Evolutionary conservation across 139 green algal genomes (phyloP).

Genomic region (Spirogloea muscicola): DNA sequence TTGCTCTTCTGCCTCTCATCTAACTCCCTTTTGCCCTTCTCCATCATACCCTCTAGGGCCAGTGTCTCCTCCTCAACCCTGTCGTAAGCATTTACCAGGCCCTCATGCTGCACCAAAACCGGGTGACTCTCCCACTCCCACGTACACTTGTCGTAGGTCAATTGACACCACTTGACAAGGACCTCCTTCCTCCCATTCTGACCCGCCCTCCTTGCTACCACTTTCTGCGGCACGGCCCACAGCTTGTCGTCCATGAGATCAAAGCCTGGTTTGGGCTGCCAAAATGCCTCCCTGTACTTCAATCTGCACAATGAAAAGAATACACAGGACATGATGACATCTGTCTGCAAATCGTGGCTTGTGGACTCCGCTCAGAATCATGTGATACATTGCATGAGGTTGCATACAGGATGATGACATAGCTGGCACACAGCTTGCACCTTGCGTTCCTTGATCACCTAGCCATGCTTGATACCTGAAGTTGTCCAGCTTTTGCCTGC

Average conservation of each 20-base stretch:
- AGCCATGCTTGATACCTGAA: too few relatives aligned
- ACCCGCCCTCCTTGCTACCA: slow-evolving; percentile 3
- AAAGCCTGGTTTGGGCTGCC: too few relatives aligned
- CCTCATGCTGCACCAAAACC: not conserved
- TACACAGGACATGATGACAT: too few relatives aligned
- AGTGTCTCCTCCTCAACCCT: slow-evolving; percentile 3
- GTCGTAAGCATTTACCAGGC: slow-evolving; percentile 26
- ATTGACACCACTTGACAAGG: slow-evolving; percentile 34
- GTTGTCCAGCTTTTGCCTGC: slow-evolving; percentile 44
- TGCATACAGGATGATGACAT: too few relatives aligned
- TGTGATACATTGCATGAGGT: too few relatives aligned
- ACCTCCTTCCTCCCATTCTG: slow-evolving; percentile 14
- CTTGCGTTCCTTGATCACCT: too few relatives aligned
- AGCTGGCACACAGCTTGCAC: too few relatives aligned
- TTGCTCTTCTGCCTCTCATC: not conserved
- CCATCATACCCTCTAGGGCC: slow-evolving; percentile 1
- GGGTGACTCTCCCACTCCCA: slow-evolving; percentile 41
- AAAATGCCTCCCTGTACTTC: too few relatives aligned
- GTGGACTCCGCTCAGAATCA: too few relatives aligned
- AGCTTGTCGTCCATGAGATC: too few relatives aligned
- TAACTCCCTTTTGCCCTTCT: not conserved
- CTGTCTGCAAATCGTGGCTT: too few relatives aligned
- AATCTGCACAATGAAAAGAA: too few relatives aligned
- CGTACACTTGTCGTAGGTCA: slow-evolving; percentile 44
- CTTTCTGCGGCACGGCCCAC: slow-evolving; percentile 17